A percentile compares a stretch with the other conserved stretches of the same genome.
Evolutionary conservation across 352 stramenopile species (phyloP).

Genomic region (Phytophthora ramorum): DNA sequence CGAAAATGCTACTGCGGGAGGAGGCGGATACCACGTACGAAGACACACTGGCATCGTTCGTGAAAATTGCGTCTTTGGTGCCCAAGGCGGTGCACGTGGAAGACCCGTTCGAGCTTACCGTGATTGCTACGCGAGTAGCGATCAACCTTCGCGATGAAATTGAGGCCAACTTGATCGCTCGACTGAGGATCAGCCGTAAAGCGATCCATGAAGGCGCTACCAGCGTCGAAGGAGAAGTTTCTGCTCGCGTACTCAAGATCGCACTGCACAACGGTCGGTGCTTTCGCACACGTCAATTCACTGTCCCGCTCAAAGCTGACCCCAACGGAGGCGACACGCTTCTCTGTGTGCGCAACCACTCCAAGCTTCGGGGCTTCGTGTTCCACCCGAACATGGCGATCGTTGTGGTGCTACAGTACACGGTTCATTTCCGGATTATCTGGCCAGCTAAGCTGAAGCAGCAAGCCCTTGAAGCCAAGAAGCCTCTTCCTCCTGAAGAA

Average conservation of each 20-base stretch:
- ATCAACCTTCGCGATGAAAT: constrained; percentile 79
- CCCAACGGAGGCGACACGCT: constrained; percentile 76
- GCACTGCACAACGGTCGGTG: constrained; percentile 90
- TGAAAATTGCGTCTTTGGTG: constrained; percentile 65
- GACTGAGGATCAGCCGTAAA: constrained; percentile 70
- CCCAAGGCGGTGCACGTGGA: constrained; percentile 65
- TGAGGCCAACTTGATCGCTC: constrained; percentile 66
- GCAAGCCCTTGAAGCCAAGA: constrained; percentile 65
- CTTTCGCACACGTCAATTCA: constrained; percentile 73
- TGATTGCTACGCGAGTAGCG: constrained; percentile 57
- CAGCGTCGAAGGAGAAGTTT: constrained; percentile 70
- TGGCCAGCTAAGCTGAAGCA: constrained; percentile 76
- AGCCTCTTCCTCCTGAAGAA: constrained; percentile 63
- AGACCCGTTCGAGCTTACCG: constrained; percentile 64
- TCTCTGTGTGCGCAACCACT: constrained; percentile 46
- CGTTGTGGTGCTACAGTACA: constrained; percentile 89
- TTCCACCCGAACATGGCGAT: constrained; percentile 83
- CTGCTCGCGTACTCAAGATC: constrained; percentile 82
- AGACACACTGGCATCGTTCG: constrained; percentile 61
- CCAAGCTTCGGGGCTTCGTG: constrained; percentile 76
- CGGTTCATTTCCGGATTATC: constrained; percentile 77
- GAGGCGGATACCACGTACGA: constrained; percentile 56
- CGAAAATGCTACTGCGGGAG: constrained; percentile 58
- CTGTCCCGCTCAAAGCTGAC: constrained; percentile 71
- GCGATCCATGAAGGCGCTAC: constrained; percentile 55